A percentile compares a stretch with the other conserved stretches of the same genome.
Evolutionary conservation across 345 rosid species (phyloP).

Genomic region (Syzygium aromaticum): DNA sequence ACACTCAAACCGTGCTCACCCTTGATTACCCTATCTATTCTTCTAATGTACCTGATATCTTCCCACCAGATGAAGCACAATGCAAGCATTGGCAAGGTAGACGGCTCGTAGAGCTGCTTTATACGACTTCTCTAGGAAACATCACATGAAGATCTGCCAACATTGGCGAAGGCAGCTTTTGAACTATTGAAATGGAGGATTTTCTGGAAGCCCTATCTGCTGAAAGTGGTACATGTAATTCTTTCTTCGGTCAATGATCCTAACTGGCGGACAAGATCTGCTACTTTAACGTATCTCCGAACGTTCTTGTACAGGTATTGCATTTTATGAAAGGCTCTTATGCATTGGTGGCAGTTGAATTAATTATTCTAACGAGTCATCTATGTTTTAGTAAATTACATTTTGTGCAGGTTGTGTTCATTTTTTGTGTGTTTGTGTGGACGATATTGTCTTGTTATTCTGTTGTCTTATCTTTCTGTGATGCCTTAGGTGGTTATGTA

Average conservation of each 20-base stretch:
- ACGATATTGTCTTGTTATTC: not conserved
- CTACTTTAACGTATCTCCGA: slow-evolving; percentile 79
- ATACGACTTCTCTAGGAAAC: slow-evolving; percentile 57
- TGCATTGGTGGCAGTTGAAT: not conserved
- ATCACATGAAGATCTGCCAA: slow-evolving; percentile 88
- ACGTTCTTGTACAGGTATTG: slow-evolving; percentile 93
- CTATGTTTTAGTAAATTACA: not conserved
- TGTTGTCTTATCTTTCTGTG: not conserved
- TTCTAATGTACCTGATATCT: no score
- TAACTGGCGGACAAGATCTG: slow-evolving; percentile 97
- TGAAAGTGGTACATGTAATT: slow-evolving; percentile 59
- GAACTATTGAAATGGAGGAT: slow-evolving; percentile 91
- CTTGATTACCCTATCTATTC: rapidly evolving
- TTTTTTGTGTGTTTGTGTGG: not conserved
- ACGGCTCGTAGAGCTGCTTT: not conserved
- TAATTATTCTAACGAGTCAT: not conserved
- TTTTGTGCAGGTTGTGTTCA: not conserved
- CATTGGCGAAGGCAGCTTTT: slow-evolving; percentile 91
- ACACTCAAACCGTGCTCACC: rapidly evolving
- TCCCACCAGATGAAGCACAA: no score
- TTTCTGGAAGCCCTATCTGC: slow-evolving; percentile 71
- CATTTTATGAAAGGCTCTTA: not conserved
- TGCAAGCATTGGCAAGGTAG: no score
- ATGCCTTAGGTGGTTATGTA: not conserved
- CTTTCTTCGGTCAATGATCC: slow-evolving; percentile 69